Evolutionary conservation across 176 grass and related monocot species (phyloP).

Genomic region (Phoenix dactylifera): DNA sequence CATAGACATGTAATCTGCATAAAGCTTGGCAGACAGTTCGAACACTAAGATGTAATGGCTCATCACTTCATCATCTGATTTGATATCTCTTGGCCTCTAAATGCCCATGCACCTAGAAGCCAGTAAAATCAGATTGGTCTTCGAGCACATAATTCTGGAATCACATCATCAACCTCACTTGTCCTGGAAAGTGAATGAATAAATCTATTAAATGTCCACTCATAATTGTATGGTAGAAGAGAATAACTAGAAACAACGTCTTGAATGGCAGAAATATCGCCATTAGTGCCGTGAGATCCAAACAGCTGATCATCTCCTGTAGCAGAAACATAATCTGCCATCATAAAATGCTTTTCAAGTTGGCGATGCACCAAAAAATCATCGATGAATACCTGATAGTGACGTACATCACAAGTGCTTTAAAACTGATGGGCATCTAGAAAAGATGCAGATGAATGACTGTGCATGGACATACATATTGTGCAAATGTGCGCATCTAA

Average conservation of each 20-base stretch:
- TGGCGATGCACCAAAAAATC: conserved; percentile 11
- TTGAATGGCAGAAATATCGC: background rate
- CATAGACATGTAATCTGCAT: background rate
- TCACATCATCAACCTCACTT: conserved; percentile 1
- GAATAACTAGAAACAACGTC: conserved; percentile 14
- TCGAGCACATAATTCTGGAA: conserved; percentile 4
- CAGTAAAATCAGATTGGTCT: conserved; percentile 9
- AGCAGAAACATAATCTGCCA: conserved; percentile 6
- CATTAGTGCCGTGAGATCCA: conserved; percentile 5
- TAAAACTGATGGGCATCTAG: background rate
- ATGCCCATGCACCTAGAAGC: conserved; percentile 12
- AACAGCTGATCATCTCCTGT: background rate
- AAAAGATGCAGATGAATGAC: too few species aligned
- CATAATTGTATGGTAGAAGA: conserved; percentile 12
- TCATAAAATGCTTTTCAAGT: conserved; percentile 4
- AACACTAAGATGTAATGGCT: conserved; percentile 4
- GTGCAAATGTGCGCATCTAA: too few species aligned
- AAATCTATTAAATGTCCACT: conserved; percentile 5
- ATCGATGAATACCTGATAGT: conserved; percentile 15
- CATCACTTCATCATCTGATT: background rate
- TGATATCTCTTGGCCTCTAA: conserved; percentile 1
- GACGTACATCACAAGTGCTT: background rate
- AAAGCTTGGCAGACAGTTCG: conserved; percentile 13
- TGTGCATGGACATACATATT: too few species aligned
- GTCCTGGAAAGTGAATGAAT: conserved; percentile 9